Percentiles rank a stretch among this genome's conserved stretches.
phyloP scores from a whole-genome alignment of 2,329 filamentous ascomycete genomes.

The Tolypocladium nubicola region DNA sequence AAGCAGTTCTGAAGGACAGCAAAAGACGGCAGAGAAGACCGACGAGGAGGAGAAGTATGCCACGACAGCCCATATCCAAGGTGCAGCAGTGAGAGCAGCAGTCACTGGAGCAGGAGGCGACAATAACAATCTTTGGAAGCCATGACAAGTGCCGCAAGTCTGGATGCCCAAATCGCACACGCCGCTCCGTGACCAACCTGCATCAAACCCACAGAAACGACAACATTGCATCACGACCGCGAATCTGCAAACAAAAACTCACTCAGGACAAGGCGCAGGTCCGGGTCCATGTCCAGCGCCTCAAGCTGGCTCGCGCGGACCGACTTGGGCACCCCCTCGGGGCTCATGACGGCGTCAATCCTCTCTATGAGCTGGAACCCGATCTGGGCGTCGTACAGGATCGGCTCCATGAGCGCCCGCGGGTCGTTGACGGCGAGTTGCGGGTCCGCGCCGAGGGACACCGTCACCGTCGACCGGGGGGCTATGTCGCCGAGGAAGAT shows the following conservation, averaged over 20 bases:
- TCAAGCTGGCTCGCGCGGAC: slow-evolving; percentile 7
- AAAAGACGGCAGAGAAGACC: too few relatives aligned
- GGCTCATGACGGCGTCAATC: slow-evolving; percentile 6
- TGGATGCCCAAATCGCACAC: neutral
- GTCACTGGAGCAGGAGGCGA: too few relatives aligned
- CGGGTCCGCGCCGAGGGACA: slow-evolving; percentile 6
- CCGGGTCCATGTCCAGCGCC: slow-evolving; percentile 11
- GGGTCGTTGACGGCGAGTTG: slow-evolving; percentile 7
- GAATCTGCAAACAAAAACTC: slow-evolving; percentile 10
- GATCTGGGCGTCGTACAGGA: slow-evolving; percentile 9
- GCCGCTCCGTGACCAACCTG: neutral
- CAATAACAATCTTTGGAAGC: too few relatives aligned
- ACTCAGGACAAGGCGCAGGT: slow-evolving; percentile 8
- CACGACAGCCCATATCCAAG: too few relatives aligned
- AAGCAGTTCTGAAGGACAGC: too few relatives aligned
- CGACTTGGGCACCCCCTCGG: neutral
- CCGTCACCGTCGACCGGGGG: slow-evolving; percentile 1
- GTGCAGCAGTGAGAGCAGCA: neutral
- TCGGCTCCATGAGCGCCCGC: slow-evolving; percentile 4
- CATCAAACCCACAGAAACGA: neutral
- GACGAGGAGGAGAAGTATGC: too few relatives aligned
- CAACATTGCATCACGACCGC: neutral
- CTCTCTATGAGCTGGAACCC: slow-evolving; percentile 7
- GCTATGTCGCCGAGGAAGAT: slow-evolving; percentile 5
- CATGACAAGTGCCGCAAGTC: too few relatives aligned